phyloP scores from a whole-genome alignment of 106 monocot species.

The Triglochin maritima region DNA sequence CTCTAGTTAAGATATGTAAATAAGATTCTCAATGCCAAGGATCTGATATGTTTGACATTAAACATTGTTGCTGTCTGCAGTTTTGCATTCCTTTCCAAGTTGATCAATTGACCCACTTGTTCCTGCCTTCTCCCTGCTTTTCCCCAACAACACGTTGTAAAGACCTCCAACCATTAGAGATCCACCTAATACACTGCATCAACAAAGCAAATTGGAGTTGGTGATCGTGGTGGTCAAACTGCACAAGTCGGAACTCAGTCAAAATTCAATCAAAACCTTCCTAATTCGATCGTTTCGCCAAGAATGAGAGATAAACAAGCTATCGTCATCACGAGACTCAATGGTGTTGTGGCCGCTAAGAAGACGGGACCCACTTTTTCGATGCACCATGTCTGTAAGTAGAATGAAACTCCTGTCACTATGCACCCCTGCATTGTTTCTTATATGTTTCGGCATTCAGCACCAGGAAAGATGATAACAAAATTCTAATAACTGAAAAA shows the following conservation, averaged over 20 bases:
- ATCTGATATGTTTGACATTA: neutral
- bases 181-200: slow-evolving; percentile 58
- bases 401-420: slow-evolving; percentile 21
- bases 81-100: neutral
- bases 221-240: neutral
- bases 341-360: slow-evolving; percentile 15
- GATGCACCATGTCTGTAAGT: slow-evolving; percentile 29
- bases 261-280: slow-evolving; percentile 33
- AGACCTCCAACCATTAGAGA: slow-evolving; percentile 51
- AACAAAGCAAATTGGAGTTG: neutral
- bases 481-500: neutral
- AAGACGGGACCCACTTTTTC: slow-evolving; percentile 27
- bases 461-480: neutral
- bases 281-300: slow-evolving; percentile 10
- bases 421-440: slow-evolving; percentile 18
- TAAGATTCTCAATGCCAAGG: neutral
- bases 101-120: neutral
- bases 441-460: neutral
- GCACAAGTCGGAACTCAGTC: neutral
- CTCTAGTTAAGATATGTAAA: neutral
- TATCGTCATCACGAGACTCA: slow-evolving; percentile 17
- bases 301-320: slow-evolving; percentile 7
- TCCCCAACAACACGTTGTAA: slow-evolving; percentile 55
- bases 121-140: slow-evolving; percentile 20
- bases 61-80: neutral